Conservation (phyloP, 495 filamentous ascomycete genomes). For the Daldinia loculata region DNA sequence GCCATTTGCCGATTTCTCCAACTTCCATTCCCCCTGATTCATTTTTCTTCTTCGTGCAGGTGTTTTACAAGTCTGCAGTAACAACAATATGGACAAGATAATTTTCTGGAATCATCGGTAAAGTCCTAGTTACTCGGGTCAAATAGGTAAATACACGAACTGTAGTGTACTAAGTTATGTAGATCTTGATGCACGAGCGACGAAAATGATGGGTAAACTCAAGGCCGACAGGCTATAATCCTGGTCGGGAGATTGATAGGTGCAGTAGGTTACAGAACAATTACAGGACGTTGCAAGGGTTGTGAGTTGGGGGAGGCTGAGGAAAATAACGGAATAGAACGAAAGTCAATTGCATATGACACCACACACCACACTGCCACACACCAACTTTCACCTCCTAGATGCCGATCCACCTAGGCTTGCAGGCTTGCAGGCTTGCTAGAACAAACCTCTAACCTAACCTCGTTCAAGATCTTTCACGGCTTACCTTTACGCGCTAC, state of each 20-base stretch:
- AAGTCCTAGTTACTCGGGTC: background rate
- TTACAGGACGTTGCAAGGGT: constrained; percentile 11
- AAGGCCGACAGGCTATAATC: constrained; percentile 40
- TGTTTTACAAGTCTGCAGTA: constrained; percentile 4
- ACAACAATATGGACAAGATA: constrained; percentile 37
- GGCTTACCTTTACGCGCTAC: constrained; percentile 25
- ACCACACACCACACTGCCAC: constrained; percentile 40
- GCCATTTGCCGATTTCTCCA: constrained; percentile 35
- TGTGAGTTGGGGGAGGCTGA: constrained; percentile 29
- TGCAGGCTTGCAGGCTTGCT: background rate
- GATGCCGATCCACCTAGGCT: background rate
- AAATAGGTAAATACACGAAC: constrained; percentile 11
- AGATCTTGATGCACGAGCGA: constrained; percentile 31
- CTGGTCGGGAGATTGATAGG: constrained; percentile 34
- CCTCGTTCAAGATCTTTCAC: constrained; percentile 20
- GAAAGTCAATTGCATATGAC: constrained; percentile 41
- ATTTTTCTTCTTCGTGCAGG: constrained; percentile 13
- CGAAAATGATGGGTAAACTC: constrained; percentile 43
- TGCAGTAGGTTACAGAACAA: constrained; percentile 18
- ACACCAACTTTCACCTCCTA: constrained; percentile 27
- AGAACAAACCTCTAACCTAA: background rate
- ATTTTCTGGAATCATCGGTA: constrained; percentile 14
- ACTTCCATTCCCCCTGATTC: constrained; percentile 36
- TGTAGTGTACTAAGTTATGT: constrained; percentile 5
- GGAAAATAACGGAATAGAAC: constrained; percentile 43